These are phyloP conservation scores for Xanthoparmelia taractica DNA, from an alignment of 495 filamentous ascomycete genomes.

Conservation along the genomic window DNA sequence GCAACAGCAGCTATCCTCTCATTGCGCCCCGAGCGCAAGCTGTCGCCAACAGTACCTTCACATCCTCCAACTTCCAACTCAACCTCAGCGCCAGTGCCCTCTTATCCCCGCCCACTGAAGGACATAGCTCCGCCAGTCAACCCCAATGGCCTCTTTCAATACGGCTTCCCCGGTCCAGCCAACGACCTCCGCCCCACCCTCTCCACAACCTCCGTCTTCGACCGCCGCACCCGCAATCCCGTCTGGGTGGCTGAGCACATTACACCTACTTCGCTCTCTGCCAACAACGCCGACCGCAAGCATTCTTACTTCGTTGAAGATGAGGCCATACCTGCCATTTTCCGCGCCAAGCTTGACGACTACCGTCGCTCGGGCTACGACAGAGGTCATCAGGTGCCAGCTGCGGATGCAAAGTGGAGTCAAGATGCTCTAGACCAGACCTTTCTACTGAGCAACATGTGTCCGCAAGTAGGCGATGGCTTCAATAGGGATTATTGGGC, in stretches of 20 bases:
- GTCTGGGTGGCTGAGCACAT: constrained; percentile 97
- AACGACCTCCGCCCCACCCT: constrained; percentile 68
- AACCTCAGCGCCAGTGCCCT: constrained; percentile 29
- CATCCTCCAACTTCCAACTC: constrained; percentile 22
- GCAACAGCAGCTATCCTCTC: constrained; percentile 72
- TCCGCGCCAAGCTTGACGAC: constrained; percentile 83
- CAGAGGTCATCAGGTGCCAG: constrained; percentile 76
- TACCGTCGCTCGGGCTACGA: constrained; percentile 85
- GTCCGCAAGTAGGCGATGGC: constrained; percentile 91
- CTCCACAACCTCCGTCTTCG: constrained; percentile 76
- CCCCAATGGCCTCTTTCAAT: constrained; percentile 85
- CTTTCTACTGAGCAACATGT: constrained; percentile 91
- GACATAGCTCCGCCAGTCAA: constrained; percentile 53
- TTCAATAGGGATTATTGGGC: constrained; percentile 99
- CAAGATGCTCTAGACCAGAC: constrained; percentile 91
- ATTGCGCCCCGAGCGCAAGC: constrained; percentile 44
- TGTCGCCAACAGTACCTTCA: constrained; percentile 27
- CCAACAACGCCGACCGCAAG: constrained; percentile 72
- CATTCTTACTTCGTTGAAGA: constrained; percentile 82
- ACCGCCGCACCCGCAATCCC: constrained; percentile 87
- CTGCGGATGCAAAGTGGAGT: constrained; percentile 92
- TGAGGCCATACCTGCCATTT: constrained; percentile 65
- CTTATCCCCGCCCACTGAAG: constrained; percentile 37
- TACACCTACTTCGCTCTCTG: constrained; percentile 73
- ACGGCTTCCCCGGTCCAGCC: constrained; percentile 91